Base-by-base conservation (phyloP, 176 grass and related monocot species). In the Aegilops sharonensis region DNA sequence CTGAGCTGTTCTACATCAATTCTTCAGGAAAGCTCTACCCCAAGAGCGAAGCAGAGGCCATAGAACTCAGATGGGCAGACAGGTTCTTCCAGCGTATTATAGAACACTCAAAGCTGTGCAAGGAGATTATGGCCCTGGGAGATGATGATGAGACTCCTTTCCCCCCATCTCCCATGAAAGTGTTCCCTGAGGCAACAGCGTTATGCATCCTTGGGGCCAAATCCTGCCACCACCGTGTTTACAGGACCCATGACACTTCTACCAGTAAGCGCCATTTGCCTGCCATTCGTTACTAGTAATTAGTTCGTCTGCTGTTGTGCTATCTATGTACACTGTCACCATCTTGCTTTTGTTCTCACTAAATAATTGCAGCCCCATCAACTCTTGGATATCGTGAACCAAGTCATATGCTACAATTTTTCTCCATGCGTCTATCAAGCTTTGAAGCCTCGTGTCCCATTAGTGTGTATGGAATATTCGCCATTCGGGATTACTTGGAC, bases 401-500 rank as follows among this genome's bases (percentile, higher is more conserved):
- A 24, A 37, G 37, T 6, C 12, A 61, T 39, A 79, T 79, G 77
- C 59, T 79, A 24, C 77, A 79, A 11, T 27, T 85, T 9, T 78
- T 67, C 30, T 66, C 61, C 35, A 6, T 85, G 72, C 21, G 13
- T 31, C 47, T 85, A 9, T 77, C 61, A 36, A 37, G 8, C 52
- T 42, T 32, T 37, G 6, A 35, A 48, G 17, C 29, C 21, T 77
- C 1, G 2, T 9, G 27, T 54, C 72, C 72, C 4, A 67, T 50
- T 13, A 67, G 30, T 39, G 27, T 85, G 34, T 85, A 77, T 23
- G 61, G 83, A 76, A 67, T 66, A 65, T 85, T 54, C 0, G 72
- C 61, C 0, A 27, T 85, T 20, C 72, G 61, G 30, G 83, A 85
- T 85, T 15, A 85, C 61, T 36, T 67, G 61, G 83, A 85, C 60